Evolutionary conservation across 2,329 filamentous ascomycete species (phyloP), one percentile per base, ranked within the genome.

Genomic region (Fusarium neocosmosporiellum): DNA sequence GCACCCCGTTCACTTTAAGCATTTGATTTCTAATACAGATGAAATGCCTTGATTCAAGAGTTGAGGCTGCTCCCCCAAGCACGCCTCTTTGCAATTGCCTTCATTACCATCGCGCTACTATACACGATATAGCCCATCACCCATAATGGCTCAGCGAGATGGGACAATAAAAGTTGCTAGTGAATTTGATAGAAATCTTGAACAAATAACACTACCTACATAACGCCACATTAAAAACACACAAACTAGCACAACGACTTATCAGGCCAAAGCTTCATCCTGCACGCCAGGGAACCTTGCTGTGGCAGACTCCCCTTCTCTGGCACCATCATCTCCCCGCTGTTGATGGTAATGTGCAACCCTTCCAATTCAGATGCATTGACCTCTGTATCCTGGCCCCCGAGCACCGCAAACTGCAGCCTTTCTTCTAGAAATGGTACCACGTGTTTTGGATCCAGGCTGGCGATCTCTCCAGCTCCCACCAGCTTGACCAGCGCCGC

Each of bases 401-500:
- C 71, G 11, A 78, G 73, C 6, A 83, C 76, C 13, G 77, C 69
- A 57, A 83, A 80, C 43, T 83, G 75, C 10, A 89, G 77, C 8
- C 78, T 71, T 5, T 80, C 65, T 27, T 73, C 74, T n/a, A 89
- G 80, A 67, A 84, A 87, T 1, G 84, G 83, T 39, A 81, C 78
- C 4, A 85, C 81, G 9, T 78, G 79, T 0, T 71, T 72, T 0
- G 81, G 75, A 3, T 81, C 80, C 22, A 88, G 77, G 68, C 81
- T 79, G 2, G 72, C 59, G n/a, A 88, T 67, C 16, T 73, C 73
- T 7, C 82, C 81, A 0, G 75, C 75, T 1, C 78, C 78, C 5
- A 87, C 80, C 76, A 84, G 81, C 54, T 83, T 81, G 69, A 87
- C 80, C 61, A 90, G 75, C 5, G 84, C 83, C 8, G 83, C 82